Evolutionary conservation across 2,329 filamentous ascomycete genomes (phyloP).

Genomic region (Alternaria sp.): DNA sequence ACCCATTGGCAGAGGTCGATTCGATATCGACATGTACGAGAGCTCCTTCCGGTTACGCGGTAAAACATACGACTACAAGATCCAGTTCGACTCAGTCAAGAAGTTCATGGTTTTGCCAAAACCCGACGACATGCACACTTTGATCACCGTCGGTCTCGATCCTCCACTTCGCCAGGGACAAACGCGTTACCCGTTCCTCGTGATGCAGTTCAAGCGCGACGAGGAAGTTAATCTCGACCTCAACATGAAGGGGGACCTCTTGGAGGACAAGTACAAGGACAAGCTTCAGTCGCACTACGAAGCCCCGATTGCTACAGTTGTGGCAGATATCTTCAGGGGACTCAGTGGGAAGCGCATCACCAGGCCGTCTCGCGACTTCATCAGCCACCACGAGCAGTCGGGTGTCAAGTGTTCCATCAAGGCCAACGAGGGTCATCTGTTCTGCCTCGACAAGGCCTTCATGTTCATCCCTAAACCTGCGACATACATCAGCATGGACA

Average conservation of each 20-base stretch:
- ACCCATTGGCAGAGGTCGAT: constrained; percentile 77
- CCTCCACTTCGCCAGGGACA: constrained; percentile 95
- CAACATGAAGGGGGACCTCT: constrained; percentile 90
- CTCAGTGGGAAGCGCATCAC: constrained; percentile 95
- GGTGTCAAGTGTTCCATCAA: constrained; percentile 99
- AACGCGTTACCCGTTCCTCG: constrained; percentile 95
- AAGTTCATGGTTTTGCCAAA: constrained; percentile 99
- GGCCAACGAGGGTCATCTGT: constrained; percentile 95
- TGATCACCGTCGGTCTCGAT: constrained; percentile 93
- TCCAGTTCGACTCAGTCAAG: constrained; percentile 96
- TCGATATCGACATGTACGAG: constrained; percentile 99
- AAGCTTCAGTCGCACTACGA: constrained; percentile 91
- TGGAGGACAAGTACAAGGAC: constrained; percentile 86
- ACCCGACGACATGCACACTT: constrained; percentile 94
- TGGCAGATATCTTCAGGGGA: constrained; percentile 94
- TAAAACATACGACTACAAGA: constrained; percentile 99
- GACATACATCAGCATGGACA: constrained; percentile 95
- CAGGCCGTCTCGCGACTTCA: constrained; percentile 91
- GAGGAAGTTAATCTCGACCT: constrained; percentile 96
- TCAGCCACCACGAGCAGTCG: constrained; percentile 88
- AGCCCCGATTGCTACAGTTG: constrained; percentile 83
- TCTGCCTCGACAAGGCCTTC: constrained; percentile 96
- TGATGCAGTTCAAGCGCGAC: constrained; percentile 98
- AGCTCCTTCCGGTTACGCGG: constrained; percentile 94
- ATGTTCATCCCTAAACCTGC: constrained; percentile 99